Percentiles rank a stretch among this genome's conserved stretches.
Conservation (phyloP, 441 rosid genomes). For the Rhodomyrtus psidioides region DNA sequence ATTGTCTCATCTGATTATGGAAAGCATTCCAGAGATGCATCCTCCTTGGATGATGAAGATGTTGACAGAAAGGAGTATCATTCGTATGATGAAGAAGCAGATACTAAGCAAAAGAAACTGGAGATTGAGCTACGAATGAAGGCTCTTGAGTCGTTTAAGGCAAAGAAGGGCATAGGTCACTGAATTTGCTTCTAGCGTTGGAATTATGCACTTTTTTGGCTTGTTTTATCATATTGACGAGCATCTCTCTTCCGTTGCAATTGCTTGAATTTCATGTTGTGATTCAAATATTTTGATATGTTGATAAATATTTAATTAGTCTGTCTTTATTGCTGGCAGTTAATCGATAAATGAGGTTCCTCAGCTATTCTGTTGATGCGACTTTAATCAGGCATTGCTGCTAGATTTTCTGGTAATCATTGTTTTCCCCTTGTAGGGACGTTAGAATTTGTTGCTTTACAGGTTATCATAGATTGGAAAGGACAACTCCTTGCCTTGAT, state of each 20-base stretch:
- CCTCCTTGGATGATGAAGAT: slow-evolving; percentile 50
- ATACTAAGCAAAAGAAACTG: slow-evolving; percentile 66
- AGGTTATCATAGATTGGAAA: slow-evolving; percentile 6
- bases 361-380: slow-evolving; percentile 75
- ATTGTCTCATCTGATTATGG: background rate
- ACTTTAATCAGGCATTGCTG: slow-evolving; percentile 68
- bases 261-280: slow-evolving; percentile 20
- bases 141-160: slow-evolving; percentile 92
- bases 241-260: slow-evolving; percentile 11
- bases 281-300: slow-evolving; percentile 16
- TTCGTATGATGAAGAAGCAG: slow-evolving; percentile 33
- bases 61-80: slow-evolving; percentile 18
- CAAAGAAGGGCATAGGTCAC: slow-evolving; percentile 73
- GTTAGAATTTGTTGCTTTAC: slow-evolving; percentile 10
- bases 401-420: slow-evolving; percentile 72
- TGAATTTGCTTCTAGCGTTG: slow-evolving; percentile 23
- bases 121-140: slow-evolving; percentile 92
- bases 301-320: slow-evolving; percentile 45
- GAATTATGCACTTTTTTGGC: slow-evolving; percentile 13
- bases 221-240: slow-evolving; percentile 22
- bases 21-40: slow-evolving; percentile 14
- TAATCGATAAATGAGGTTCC: slow-evolving; percentile 77
- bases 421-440: slow-evolving; percentile 34
- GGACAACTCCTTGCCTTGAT: background rate
- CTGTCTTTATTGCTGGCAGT: slow-evolving; percentile 90